Base-by-base conservation (phyloP, 345 rosid genomes). In the Moricandia moricandioides region DNA sequence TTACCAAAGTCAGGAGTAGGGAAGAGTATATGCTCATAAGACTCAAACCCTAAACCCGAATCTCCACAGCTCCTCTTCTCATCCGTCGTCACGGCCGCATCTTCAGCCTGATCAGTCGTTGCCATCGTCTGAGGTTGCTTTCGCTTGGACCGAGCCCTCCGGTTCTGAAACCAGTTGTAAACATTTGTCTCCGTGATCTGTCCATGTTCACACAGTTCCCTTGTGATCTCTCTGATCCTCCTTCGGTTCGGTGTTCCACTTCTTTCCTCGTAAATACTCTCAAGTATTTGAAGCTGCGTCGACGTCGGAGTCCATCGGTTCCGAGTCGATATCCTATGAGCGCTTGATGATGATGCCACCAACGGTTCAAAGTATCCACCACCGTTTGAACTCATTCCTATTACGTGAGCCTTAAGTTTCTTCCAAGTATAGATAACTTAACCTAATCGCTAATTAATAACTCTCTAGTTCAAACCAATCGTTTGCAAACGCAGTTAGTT, bases 121-220 rank as follows among this genome's bases (percentile, higher is more conserved):
- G 71, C 40, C 56, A 7, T 69, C n/a, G 67, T 57, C 26, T 21
- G 77, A 26, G 67, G 58, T 49, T 83, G 84, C 79, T 88, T 89
- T 51, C 89, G 81, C 60, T 91, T 91, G 0, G 86, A 79, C 40
- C 96, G 86, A 71, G 93, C 97, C 33, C 91, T 78, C 17, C 97
- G 76, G 66, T 91, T 91, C 67, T 88, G 93, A 69, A 89, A 91
- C 97, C 93, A 91, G 40, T 89, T 87, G 69, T 88, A 89, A 3
- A 91, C 91, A 84, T 88, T 89, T 6, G 86, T 82, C 81, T 89
- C 97, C 0, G 88, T 77, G 59, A 88, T 81, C n/a, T 80, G 90
- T 35, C 96, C 97, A 24, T 86, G 88, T 6, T 84, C 78, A 5
- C 78, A 76, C 59, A 91, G 79, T 58, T 86, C 84, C 16, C 65